phyloP scores from a whole-genome alignment of 257 asterid species.

The Sherardia arvensis region DNA sequence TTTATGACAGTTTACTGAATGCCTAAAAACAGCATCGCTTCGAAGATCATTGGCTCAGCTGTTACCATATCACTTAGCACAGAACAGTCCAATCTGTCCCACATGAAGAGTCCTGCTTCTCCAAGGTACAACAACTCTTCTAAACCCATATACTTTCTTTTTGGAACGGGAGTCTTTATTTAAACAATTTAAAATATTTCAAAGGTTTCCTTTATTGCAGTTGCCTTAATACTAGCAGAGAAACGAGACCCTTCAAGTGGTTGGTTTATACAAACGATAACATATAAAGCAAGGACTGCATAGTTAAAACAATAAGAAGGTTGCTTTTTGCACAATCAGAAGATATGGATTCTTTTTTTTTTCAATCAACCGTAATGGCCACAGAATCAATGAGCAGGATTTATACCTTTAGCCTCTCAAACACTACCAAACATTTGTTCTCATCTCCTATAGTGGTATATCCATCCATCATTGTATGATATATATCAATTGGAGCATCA shows the following conservation, averaged over 20 bases:
- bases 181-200: no score
- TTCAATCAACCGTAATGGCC: not conserved
- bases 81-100: not conserved
- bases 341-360: not conserved
- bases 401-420: slow-evolving; percentile 73
- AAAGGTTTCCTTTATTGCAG: no score
- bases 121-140: not conserved
- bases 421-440: slow-evolving; percentile 74
- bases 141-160: no score
- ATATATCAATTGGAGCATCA: slow-evolving; percentile 85
- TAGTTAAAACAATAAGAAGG: not conserved
- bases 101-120: not conserved
- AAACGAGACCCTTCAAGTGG: no score
- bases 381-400: not conserved
- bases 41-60: not conserved
- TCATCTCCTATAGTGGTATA: slow-evolving; percentile 67
- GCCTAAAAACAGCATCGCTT: not conserved
- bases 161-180: no score
- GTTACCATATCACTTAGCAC: not conserved
- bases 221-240: no score
- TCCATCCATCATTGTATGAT: slow-evolving; percentile 99
- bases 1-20: not conserved
- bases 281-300: no score
- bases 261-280: no score
- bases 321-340: not conserved